A percentile compares a stretch with the other conserved stretches of the same genome.
These are phyloP conservation scores for Fragilariopsis cylindrus DNA, from an alignment of 108 stramenopile genomes.

Conservation along the genomic window DNA sequence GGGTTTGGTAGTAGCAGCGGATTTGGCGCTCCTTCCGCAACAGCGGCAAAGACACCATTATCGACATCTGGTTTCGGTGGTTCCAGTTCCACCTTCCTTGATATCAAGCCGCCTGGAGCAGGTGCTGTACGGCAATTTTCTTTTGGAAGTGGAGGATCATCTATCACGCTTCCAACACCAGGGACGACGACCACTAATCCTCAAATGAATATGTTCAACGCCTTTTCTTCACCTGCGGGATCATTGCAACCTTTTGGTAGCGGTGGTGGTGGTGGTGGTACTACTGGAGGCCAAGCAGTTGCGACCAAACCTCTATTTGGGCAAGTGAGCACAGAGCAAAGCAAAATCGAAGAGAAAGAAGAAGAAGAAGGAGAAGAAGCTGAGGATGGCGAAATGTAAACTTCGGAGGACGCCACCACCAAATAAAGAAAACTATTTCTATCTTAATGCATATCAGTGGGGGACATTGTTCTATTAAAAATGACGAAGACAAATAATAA, in stretches of 20 bases:
- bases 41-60: not conserved
- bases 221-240: conserved; percentile 17
- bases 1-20: too few relatives aligned
- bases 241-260: conserved; percentile 6
- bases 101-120: conserved; percentile 57
- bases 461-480: conserved; percentile 3
- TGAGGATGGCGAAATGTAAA: conserved; percentile 8
- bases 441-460: not conserved
- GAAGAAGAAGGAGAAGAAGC: conserved; percentile 18
- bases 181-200: conserved; percentile 20
- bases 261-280: not conserved
- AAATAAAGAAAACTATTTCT: not conserved
- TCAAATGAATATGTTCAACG: conserved; percentile 29
- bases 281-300: not conserved
- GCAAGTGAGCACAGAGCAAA: conserved; percentile 1
- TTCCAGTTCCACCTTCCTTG: conserved; percentile 38
- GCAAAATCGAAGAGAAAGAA: conserved; percentile 16
- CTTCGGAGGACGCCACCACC: not conserved
- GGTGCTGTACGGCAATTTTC: conserved; percentile 38
- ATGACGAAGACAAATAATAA: not conserved
- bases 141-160: conserved; percentile 44
- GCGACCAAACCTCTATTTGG: conserved; percentile 28
- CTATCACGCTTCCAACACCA: conserved; percentile 55
- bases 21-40: not conserved
- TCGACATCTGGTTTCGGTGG: conserved; percentile 18